Conservation (phyloP, 2,329 filamentous ascomycete species). For the Colletotrichum theobromicola region DNA sequence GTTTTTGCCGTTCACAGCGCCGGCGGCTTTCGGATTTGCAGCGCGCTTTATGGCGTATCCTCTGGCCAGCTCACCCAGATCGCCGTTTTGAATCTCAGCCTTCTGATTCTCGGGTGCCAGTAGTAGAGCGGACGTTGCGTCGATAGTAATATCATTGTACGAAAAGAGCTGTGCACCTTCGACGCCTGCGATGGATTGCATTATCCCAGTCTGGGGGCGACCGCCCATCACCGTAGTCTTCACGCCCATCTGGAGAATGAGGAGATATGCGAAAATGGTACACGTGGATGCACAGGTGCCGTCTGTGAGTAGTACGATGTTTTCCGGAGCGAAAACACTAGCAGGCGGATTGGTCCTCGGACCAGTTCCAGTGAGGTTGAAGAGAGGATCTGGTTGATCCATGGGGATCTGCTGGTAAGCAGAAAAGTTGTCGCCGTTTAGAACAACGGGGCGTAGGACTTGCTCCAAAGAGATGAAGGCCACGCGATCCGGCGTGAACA, state of each 20-base stretch:
- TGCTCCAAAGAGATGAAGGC: conserved; percentile 32
- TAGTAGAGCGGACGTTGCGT: conserved; percentile 29
- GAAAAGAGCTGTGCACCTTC: conserved; percentile 47
- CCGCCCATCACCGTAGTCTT: conserved; percentile 54
- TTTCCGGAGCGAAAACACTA: conserved; percentile 53
- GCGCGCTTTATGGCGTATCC: conserved; percentile 37
- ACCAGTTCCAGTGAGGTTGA: conserved; percentile 48
- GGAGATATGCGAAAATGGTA: conserved; percentile 58
- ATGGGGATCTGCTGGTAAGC: conserved; percentile 47
- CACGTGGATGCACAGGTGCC: conserved; percentile 61
- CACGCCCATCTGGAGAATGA: conserved; percentile 54
- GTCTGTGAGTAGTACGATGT: conserved; percentile 59
- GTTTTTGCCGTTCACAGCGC: conserved; percentile 41
- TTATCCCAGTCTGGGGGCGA: conserved; percentile 43
- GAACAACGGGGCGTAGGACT: conserved; percentile 35
- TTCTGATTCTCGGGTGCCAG: conserved; percentile 23
- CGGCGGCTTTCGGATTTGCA: conserved; percentile 24
- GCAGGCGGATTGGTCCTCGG: conserved; percentile 43
- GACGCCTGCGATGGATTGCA: conserved; percentile 54
- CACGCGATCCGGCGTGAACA: conserved; percentile 47
- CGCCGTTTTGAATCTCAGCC: conserved; percentile 22
- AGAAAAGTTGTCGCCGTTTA: conserved; percentile 55
- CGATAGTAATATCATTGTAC: conserved; percentile 30
- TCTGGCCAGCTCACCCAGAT: conserved; percentile 35
- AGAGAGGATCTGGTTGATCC: conserved; percentile 34